Evolutionary conservation across 805 yeast genomes (phyloP), one percentile per base, ranked within the genome.

Genomic region (Saccharomycodes ludwigii): DNA sequence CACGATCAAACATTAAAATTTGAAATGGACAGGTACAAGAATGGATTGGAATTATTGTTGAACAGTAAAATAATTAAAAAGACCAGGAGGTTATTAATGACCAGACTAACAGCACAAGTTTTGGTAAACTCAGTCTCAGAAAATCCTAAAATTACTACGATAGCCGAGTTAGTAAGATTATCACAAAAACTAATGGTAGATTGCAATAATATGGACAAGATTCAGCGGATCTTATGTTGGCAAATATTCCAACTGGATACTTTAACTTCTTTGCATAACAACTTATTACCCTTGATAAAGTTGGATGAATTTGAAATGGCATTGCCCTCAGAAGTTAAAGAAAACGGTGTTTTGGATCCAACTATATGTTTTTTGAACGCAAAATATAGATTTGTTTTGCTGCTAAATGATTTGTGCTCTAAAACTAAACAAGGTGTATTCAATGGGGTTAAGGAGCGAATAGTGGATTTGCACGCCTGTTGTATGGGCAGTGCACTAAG

Each of bases 191-290:
- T 71, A 20, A 71, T 71, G 32, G 47, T 74, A 21, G 73, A 74
- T 41, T 65, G 73, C 44, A 81, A 74, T 43, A 80, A 80, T 3
- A 58, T 66, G n/a, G 52, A 61, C 1, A 73, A 70, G 37, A 57
- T 64, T 29, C 58, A 76, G 47, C 58, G 80, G 45, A 46, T 71
- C 32, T 46, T 74, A n/a, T 74, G 80, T 79, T 74, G 79, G 79
- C 73, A 71, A 23, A 68, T 74, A 6, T 71, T 72, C 38, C 69
- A 71, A 18, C 50, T 74, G 37, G 82, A 74, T 46, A 63, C 70
- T 3, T 58, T 69, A 37, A 67, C 73, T 6, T 64, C 76, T 23
- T 64, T 71, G 36, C 71, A 72, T 39, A 67, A 67, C 30, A 63
- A 72, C 44, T 48, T 69, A 20, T 65, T 72, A 0, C 80, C 79